These are phyloP conservation scores for Xylariales sp. DNA, from an alignment of 2,329 filamentous ascomycete species.

Conservation along the genomic window DNA sequence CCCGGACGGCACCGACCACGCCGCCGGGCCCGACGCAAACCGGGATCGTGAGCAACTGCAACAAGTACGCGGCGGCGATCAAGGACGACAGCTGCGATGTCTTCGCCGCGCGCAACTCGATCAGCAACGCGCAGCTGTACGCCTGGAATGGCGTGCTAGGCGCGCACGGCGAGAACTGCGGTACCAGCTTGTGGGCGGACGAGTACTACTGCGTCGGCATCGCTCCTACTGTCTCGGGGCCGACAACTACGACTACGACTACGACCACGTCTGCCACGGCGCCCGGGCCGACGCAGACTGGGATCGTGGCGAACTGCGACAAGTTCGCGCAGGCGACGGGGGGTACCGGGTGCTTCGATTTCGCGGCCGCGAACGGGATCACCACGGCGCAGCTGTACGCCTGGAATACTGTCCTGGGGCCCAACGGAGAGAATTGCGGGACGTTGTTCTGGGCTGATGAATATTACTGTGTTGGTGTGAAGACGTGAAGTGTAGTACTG, in stretches of 20 bases:
- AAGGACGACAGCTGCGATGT: not conserved
- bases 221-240: not conserved
- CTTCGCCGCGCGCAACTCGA: constrained; percentile 10
- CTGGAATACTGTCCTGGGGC: not conserved
- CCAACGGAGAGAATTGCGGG: constrained; percentile 2
- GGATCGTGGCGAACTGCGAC: constrained; percentile 45
- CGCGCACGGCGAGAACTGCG: constrained; percentile 21
- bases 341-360: constrained; percentile 43
- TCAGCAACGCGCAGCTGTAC: constrained; percentile 8
- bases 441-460: not conserved
- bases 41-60: constrained; percentile 24
- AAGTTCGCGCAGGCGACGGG: constrained; percentile 43
- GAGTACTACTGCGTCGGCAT: constrained; percentile 34
- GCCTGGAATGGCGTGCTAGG: constrained; percentile 30
- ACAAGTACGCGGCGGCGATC: constrained; percentile 1
- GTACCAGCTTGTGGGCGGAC: constrained; percentile 21
- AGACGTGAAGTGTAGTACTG: too few species aligned
- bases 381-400: not conserved
- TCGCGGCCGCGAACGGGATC: constrained; percentile 6
- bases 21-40: not conserved
- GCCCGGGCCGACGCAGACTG: constrained; percentile 46
- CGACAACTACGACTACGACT: not conserved
- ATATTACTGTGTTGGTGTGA: too few species aligned
- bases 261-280: constrained; percentile 11
- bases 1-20: not conserved